Conservation (phyloP, 805 yeast genomes). For the Teunomyces cretensis region DNA sequence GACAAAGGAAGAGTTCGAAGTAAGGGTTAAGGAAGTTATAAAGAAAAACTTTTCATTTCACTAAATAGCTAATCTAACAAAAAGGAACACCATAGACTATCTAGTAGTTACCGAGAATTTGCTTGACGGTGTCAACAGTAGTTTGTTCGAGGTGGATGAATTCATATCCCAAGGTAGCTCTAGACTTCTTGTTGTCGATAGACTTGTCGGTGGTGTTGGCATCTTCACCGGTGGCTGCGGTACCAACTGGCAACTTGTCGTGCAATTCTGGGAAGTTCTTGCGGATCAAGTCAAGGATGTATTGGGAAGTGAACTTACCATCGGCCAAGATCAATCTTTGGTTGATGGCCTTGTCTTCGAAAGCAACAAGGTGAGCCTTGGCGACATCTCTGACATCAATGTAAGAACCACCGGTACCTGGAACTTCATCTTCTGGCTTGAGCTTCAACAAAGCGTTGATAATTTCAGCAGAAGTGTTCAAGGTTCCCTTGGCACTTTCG, state of each 20-base stretch:
- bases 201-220: slow-evolving; percentile 4
- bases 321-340: slow-evolving; percentile 11
- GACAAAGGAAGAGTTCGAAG: slow-evolving; percentile 26
- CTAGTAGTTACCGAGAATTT: slow-evolving; percentile 7
- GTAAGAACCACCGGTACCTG: slow-evolving; percentile 5
- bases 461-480: slow-evolving; percentile 13
- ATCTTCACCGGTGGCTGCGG: slow-evolving; percentile 12
- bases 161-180: slow-evolving; percentile 18
- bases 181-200: slow-evolving; percentile 17
- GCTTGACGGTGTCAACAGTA: slow-evolving; percentile 23
- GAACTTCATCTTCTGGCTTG: slow-evolving; percentile 4
- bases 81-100: too few relatives aligned
- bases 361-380: slow-evolving; percentile 16
- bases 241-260: slow-evolving; percentile 15
- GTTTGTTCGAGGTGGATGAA: slow-evolving; percentile 18
- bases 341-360: slow-evolving; percentile 10
- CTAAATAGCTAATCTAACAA: too few relatives aligned
- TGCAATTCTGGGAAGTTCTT: slow-evolving; percentile 22
- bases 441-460: slow-evolving; percentile 8
- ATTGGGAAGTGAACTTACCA: slow-evolving; percentile 16
- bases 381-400: slow-evolving; percentile 23
- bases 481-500: slow-evolving; percentile 9
- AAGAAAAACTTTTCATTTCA: slow-evolving; percentile 1
- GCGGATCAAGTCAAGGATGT: slow-evolving; percentile 19
- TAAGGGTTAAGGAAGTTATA: neutral